Percentiles rank a stretch among this genome's conserved stretches.
These are phyloP conservation scores for Ichthyophonus hoferi DNA, from an alignment of 208 protist genomes.

Conservation along the genomic window DNA sequence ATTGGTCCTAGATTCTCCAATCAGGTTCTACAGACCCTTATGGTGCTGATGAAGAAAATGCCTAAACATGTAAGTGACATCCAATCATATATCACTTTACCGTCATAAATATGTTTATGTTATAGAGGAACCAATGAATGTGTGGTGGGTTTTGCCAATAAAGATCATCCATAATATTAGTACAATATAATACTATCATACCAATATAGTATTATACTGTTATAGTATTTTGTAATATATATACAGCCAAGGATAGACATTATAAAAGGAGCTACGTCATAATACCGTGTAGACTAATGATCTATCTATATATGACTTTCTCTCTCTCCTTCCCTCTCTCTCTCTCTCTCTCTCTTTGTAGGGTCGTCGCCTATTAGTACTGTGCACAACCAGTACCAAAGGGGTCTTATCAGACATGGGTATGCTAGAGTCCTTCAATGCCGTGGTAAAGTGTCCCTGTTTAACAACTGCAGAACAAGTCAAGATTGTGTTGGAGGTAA, in stretches of 20 bases:
- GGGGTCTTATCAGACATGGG: constrained; percentile 81
- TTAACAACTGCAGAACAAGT: constrained; percentile 41
- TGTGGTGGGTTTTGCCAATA: no score
- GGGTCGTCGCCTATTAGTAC: constrained; percentile 82
- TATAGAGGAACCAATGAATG: background rate
- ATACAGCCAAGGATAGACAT: no score
- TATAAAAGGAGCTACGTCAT: no score
- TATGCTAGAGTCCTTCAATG: constrained; percentile 78
- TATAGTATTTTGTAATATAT: no score
- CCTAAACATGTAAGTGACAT: constrained; percentile 66
- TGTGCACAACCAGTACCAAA: constrained; percentile 82
- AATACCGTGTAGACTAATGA: no score
- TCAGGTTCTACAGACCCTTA: constrained; percentile 86
- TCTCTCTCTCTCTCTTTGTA: no score
- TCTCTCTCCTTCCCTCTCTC: no score
- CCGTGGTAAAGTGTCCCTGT: constrained; percentile 42
- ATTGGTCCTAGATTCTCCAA: constrained; percentile 97
- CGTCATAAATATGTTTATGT: background rate
- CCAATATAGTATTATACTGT: no score
- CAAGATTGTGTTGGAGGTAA: constrained; percentile 40
- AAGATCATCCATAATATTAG: background rate
- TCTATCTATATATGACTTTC: no score
- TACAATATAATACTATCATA: no score
- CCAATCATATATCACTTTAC: constrained; percentile 32
- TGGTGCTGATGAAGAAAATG: constrained; percentile 85